A percentile compares a stretch with the other conserved stretches of the same genome.
Evolutionary conservation across 2,329 filamentous ascomycete genomes (phyloP).

Genomic region (Neonectria ditissima): DNA sequence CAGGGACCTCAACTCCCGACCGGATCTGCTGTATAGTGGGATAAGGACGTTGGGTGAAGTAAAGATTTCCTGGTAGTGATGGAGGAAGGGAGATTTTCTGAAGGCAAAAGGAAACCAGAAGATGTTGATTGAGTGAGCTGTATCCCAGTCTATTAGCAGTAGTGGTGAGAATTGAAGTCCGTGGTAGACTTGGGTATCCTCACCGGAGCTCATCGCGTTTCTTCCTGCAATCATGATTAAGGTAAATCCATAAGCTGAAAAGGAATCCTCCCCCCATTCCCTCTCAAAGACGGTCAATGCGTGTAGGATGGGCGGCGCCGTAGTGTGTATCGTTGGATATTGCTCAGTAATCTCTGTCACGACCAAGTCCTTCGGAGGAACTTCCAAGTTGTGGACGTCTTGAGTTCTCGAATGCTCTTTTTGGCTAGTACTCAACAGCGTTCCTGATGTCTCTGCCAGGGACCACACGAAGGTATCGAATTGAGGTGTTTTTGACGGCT

Average conservation of each 20-base stretch:
- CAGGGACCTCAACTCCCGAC: background rate
- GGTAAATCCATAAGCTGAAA: slow-evolving; percentile 26
- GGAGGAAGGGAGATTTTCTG: slow-evolving; percentile 19
- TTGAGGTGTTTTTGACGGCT: slow-evolving; percentile 1
- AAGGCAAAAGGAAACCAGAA: slow-evolving; percentile 28
- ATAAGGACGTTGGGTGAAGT: slow-evolving; percentile 7
- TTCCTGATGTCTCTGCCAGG: slow-evolving; percentile 2
- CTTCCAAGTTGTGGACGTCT: background rate
- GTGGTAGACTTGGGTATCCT: background rate
- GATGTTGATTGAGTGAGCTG: slow-evolving; percentile 5
- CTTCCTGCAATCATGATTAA: slow-evolving; percentile 17
- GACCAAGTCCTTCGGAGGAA: background rate
- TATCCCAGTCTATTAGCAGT: background rate
- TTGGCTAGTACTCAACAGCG: background rate
- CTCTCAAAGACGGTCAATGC: slow-evolving; percentile 19
- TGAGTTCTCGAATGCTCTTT: background rate
- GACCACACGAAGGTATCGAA: slow-evolving; percentile 14
- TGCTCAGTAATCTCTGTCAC: no score
- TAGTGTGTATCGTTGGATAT: slow-evolving; percentile 1
- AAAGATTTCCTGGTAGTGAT: slow-evolving; percentile 19
- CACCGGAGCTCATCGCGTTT: slow-evolving; percentile 14
- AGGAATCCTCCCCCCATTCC: slow-evolving; percentile 26
- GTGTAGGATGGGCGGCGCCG: slow-evolving; percentile 5
- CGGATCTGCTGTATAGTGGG: slow-evolving; percentile 7
- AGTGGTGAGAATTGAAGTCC: background rate